A percentile compares a stretch with the other conserved stretches of the same genome.
phyloP scores from a whole-genome alignment of 2,329 filamentous ascomycete species.

The Xylaria sp. region DNA sequence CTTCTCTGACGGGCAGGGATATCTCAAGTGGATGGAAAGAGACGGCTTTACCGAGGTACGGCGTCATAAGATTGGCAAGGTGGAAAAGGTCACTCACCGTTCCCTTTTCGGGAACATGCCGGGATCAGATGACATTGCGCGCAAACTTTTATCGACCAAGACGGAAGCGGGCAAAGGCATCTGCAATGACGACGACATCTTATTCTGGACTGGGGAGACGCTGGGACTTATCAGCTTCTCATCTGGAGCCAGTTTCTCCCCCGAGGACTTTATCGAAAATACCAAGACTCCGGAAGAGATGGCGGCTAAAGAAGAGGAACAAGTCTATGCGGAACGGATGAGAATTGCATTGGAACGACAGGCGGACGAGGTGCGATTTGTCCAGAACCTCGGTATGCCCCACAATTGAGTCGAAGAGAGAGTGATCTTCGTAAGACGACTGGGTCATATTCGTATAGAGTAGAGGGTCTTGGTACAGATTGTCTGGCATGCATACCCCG shows the following conservation, averaged over 20 bases:
- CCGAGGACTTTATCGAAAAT: conserved; percentile 57
- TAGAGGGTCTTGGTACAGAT: background rate
- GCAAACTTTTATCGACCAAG: conserved; percentile 74
- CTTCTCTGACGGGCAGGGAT: conserved; percentile 82
- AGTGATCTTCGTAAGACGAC: conserved; percentile 5
- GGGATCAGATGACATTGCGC: conserved; percentile 72
- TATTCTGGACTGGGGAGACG: conserved; percentile 88
- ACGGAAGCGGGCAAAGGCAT: conserved; percentile 39
- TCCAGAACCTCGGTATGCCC: conserved; percentile 64
- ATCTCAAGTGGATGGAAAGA: conserved; percentile 88
- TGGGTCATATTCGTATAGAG: background rate
- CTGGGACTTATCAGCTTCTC: conserved; percentile 75
- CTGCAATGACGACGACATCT: conserved; percentile 68
- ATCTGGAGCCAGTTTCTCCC: conserved; percentile 52
- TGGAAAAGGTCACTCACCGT: conserved; percentile 51
- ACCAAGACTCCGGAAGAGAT: conserved; percentile 52
- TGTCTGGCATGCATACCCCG: background rate
- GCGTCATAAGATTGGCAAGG: conserved; percentile 60
- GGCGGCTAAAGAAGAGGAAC: conserved; percentile 61
- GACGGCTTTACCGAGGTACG: conserved; percentile 72
- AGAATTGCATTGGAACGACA: conserved; percentile 75
- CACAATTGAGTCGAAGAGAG: conserved; percentile 30
- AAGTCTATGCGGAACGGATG: conserved; percentile 72
- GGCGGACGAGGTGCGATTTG: conserved; percentile 78
- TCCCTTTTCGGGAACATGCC: conserved; percentile 60